Evolutionary conservation across 805 yeast genomes (phyloP).

Genomic region (Metschnikowia picachoensis): DNA sequence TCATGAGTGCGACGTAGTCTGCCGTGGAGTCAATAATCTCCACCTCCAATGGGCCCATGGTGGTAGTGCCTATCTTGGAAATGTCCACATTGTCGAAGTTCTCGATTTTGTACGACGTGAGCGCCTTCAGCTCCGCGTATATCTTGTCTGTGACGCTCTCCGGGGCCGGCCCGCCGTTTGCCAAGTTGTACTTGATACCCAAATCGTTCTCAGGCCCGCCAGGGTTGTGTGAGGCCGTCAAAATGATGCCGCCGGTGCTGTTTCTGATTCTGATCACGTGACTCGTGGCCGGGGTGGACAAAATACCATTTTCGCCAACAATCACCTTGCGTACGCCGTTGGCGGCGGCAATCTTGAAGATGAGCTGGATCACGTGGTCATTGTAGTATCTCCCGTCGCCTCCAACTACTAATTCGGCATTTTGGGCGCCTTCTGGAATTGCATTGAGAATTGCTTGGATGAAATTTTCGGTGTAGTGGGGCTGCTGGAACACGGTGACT

Average conservation of each 20-base stretch:
- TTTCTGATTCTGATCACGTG: conserved; percentile 73
- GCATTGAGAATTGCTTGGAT: conserved; percentile 81
- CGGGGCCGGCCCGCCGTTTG: conserved; percentile 98
- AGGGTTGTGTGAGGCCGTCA: conserved; percentile 96
- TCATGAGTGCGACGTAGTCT: conserved; percentile 75
- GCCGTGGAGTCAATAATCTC: conserved; percentile 80
- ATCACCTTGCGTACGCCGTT: conserved; percentile 84
- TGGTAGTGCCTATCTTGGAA: conserved; percentile 49
- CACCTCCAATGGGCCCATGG: conserved; percentile 56
- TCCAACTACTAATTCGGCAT: conserved; percentile 81
- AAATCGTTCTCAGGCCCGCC: conserved; percentile 92
- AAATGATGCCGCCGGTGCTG: conserved; percentile 90
- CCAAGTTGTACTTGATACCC: conserved; percentile 92
- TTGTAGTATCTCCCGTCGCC: conserved; percentile 97
- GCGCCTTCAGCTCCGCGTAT: conserved; percentile 59
- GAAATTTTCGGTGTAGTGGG: conserved; percentile 87
- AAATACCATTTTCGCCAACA: conserved; percentile 81
- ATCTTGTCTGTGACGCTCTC: conserved; percentile 89
- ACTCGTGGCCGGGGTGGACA: conserved; percentile 97
- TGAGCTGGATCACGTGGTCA: conserved; percentile 72
- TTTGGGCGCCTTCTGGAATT: conserved; percentile 83
- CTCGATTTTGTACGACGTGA: conserved; percentile 58
- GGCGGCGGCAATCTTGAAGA: conserved; percentile 82
- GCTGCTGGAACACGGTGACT: conserved; percentile 76
- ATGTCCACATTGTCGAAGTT: conserved; percentile 67